phyloP scores from a whole-genome alignment of 2,329 filamentous ascomycete genomes.

The Colletotrichum sp. region DNA sequence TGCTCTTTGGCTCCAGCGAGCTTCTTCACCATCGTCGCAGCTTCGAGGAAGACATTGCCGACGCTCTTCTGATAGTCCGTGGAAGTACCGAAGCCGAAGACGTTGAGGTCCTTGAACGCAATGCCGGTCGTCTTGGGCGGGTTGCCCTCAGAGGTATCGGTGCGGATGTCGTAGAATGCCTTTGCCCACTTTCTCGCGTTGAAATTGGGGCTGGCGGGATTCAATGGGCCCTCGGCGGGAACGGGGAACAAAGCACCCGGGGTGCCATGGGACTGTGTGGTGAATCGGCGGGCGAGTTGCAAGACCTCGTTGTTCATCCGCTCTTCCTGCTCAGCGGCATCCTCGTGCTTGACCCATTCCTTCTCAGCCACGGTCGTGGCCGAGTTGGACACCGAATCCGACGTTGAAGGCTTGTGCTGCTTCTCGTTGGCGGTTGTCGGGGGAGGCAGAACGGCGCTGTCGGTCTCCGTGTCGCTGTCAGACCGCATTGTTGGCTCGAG shows the following conservation, averaged over 20 bases:
- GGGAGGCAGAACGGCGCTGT: not conserved
- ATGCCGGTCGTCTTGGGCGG: conserved; percentile 38
- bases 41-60: conserved; percentile 36
- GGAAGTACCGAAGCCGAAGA: conserved; percentile 45
- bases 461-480: not conserved
- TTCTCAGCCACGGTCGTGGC: not conserved
- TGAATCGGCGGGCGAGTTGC: conserved; percentile 33
- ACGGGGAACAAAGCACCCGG: conserved; percentile 31
- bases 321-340: not conserved
- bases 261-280: conserved; percentile 24
- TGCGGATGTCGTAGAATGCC: conserved; percentile 34
- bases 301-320: conserved; percentile 23
- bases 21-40: conserved; percentile 29
- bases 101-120: conserved; percentile 47
- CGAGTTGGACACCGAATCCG: not conserved
- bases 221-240: conserved; percentile 31
- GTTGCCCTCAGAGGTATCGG: conserved; percentile 28
- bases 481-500: not conserved
- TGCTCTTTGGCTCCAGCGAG: conserved; percentile 27
- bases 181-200: conserved; percentile 49
- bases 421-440: not conserved
- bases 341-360: not conserved
- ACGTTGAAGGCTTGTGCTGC: not conserved
- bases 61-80: conserved; percentile 50
- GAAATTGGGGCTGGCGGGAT: conserved; percentile 45